phyloP scores from a whole-genome alignment of 2,329 filamentous ascomycete genomes.

The Chalara sp. region DNA sequence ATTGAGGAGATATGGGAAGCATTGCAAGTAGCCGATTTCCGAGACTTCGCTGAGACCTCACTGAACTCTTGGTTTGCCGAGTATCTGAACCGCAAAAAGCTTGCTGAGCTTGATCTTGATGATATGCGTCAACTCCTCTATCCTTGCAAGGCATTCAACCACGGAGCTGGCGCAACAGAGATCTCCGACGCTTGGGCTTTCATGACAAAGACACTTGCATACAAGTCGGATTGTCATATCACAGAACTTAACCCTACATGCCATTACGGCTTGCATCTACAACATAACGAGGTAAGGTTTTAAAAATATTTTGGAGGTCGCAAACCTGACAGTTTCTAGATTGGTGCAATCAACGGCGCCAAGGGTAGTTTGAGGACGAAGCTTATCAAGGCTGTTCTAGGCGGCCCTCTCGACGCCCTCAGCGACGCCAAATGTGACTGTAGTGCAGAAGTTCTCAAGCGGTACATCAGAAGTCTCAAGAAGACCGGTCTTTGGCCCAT shows the following conservation, averaged over 20 bases:
- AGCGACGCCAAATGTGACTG: constrained; percentile 8
- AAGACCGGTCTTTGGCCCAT: constrained; percentile 10
- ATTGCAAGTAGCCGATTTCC: constrained; percentile 6
- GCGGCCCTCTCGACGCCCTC: not conserved
- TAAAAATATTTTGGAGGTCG: not conserved
- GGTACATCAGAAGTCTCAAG: not conserved
- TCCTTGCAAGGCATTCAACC: constrained; percentile 8
- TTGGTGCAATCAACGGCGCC: constrained; percentile 9
- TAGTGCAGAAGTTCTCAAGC: constrained; percentile 3
- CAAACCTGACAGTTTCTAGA: not conserved
- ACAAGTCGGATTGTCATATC: constrained; percentile 1
- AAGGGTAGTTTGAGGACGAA: constrained; percentile 6
- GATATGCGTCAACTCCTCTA: constrained; percentile 5
- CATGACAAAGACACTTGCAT: constrained; percentile 8
- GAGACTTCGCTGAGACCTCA: not conserved
- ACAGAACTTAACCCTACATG: constrained; percentile 5
- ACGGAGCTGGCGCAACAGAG: not conserved
- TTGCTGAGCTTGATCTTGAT: not conserved
- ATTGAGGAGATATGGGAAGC: constrained; percentile 8
- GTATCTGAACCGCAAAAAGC: not conserved
- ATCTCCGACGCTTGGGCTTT: constrained; percentile 1
- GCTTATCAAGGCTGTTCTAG: not conserved
- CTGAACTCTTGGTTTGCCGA: constrained; percentile 8
- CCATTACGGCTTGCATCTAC: constrained; percentile 13
- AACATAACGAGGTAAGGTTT: constrained; percentile 9